A percentile compares a stretch with the other conserved stretches of the same genome.
These are phyloP conservation scores for Trypanosoma boissoni DNA, from an alignment of 208 protist genomes.

Conservation along the genomic window DNA sequence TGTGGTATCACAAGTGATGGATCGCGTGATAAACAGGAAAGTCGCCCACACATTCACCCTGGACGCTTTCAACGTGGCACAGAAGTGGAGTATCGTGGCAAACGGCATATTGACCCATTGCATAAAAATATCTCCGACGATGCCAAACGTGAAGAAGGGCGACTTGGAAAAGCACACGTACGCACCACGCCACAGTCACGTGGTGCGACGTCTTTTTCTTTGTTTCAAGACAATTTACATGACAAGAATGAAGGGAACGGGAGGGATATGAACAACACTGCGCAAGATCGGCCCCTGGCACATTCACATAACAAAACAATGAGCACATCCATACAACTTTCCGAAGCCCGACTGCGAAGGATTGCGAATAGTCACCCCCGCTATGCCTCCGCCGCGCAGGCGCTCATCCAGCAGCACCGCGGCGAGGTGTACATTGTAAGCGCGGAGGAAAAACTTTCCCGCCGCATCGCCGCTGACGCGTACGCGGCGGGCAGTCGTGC, in stretches of 20 bases:
- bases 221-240: slow-evolving; percentile 32
- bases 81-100: slow-evolving; percentile 12
- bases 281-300: slow-evolving; percentile 16
- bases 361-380: slow-evolving; percentile 24
- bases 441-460: slow-evolving; percentile 44
- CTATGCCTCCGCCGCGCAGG: slow-evolving; percentile 27
- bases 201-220: slow-evolving; percentile 20
- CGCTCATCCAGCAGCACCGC: slow-evolving; percentile 29
- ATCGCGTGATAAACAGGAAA: neutral
- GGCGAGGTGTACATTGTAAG: slow-evolving; percentile 49
- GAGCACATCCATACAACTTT: slow-evolving; percentile 25
- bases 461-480: slow-evolving; percentile 33
- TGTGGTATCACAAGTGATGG: slow-evolving; percentile 10
- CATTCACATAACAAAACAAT: slow-evolving; percentile 4
- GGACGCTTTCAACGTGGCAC: slow-evolving; percentile 9
- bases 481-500: slow-evolving; percentile 43
- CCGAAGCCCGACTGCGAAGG: slow-evolving; percentile 47
- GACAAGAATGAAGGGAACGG: too few relatives aligned
- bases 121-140: slow-evolving; percentile 61
- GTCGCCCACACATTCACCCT: slow-evolving; percentile 13
- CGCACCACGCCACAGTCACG: slow-evolving; percentile 22
- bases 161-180: slow-evolving; percentile 45
- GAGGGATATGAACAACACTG: slow-evolving; percentile 7
- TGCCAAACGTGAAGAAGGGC: slow-evolving; percentile 60
- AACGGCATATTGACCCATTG: slow-evolving; percentile 53